Evolutionary conservation across 2,329 filamentous ascomycete species (phyloP), one percentile per base, ranked within the genome.

Genomic region (Scytalidium sp.): DNA sequence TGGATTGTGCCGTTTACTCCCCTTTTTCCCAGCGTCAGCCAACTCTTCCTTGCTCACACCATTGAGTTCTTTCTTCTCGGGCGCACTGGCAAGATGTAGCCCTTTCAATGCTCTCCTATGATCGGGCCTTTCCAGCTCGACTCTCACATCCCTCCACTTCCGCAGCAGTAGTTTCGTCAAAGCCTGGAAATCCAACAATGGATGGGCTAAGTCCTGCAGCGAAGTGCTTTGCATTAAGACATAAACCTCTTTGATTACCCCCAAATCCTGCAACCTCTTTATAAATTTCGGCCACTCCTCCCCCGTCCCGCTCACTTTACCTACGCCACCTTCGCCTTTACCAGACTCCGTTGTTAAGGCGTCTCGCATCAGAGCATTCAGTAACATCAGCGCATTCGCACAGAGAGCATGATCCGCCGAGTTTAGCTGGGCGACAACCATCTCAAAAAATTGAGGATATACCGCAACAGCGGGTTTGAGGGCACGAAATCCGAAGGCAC

Each of bases 221-320:
- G 91, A 87, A 22, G 90, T 93, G 62, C 92, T 92, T 71, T 96
- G 92, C 91, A 97, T 97, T 50, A 99, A 80, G 56, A 83, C 83
- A 68, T 91, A 97, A 13, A 96, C 93, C 9, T 90, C 89, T 67
- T 90, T 90, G 57, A 97, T 96, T 36, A 97, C 83, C 1, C 93
- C 94, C 23, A 97, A 72, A 69, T 97, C 93, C 68, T 97, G 94
- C 57, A 99, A 70, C 56, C 85, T 80, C 73, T 96, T 96, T 68
- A 99, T 92, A 62, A 97, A 95, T 61, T 89, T 94, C 44, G 91
- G 89, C 92, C 94, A 97, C 61, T 97, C 93, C 53, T 89, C 84
- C 15, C 69, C 71, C 1, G 69, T 64, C 3, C 65, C 67, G 43
- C 56, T 57, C 10, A 62, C 61, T 54, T 68, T 70, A 13, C 66